Evolutionary conservation across 345 rosid genomes (phyloP).

Genomic region (Eucalyptus brandiana): DNA sequence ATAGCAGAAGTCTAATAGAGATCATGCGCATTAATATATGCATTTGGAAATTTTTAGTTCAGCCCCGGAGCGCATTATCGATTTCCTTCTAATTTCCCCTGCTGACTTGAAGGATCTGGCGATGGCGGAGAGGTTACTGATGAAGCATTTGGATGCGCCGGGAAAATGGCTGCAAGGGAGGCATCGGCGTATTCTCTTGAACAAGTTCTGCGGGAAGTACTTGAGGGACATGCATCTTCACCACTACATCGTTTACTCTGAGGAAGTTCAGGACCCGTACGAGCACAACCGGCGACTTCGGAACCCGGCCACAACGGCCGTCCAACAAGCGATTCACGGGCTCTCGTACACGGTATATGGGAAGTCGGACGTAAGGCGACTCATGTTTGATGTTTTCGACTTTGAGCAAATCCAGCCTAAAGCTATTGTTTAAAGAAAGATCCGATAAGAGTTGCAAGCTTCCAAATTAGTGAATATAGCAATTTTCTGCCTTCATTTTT

Average conservation of each 20-base stretch:
- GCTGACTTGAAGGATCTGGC: constrained; percentile 54
- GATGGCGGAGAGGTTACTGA: constrained; percentile 81
- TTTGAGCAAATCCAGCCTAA: constrained; percentile 92
- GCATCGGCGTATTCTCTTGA: constrained; percentile 75
- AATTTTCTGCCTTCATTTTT: background rate
- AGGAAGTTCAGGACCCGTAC: constrained; percentile 60
- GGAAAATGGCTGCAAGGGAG: constrained; percentile 86
- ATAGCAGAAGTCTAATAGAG: too few species aligned
- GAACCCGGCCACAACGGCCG: constrained; percentile 76
- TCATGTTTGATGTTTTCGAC: constrained; percentile 92
- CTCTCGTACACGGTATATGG: constrained; percentile 77
- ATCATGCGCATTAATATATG: background rate
- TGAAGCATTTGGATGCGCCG: constrained; percentile 81
- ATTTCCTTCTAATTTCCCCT: background rate
- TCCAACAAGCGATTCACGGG: constrained; percentile 87
- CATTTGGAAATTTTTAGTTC: background rate
- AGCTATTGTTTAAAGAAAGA: background rate
- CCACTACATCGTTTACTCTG: constrained; percentile 39
- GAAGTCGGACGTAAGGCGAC: constrained; percentile 78
- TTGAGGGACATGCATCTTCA: constrained; percentile 76
- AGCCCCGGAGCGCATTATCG: background rate
- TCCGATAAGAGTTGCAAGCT: background rate
- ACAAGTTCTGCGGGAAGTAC: constrained; percentile 85
- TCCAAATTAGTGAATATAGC: background rate
- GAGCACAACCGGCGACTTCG: constrained; percentile 73